Evolutionary conservation across 2,329 filamentous ascomycete genomes (phyloP).

Genomic region (Nakataea oryzae): DNA sequence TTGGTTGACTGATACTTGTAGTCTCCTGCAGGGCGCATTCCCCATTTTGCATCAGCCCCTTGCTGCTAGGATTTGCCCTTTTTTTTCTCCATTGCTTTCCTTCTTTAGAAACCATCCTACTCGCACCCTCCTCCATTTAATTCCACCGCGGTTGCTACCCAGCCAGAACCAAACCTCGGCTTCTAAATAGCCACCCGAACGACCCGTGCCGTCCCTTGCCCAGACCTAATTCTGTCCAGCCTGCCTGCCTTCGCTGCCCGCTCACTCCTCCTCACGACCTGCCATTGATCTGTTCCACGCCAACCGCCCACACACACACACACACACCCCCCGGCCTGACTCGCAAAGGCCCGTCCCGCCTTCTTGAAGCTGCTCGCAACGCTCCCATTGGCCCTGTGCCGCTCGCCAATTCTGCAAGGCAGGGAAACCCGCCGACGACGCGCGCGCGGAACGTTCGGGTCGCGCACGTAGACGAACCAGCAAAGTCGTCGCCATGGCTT

Average conservation of each 20-base stretch:
- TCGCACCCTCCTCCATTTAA: background rate
- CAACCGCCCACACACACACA: background rate
- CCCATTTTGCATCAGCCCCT: background rate
- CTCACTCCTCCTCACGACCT: no score
- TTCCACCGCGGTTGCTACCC: background rate
- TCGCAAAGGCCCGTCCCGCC: no score
- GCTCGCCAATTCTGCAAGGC: background rate
- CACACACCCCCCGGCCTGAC: no score
- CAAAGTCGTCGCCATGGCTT: slow-evolving; percentile 17
- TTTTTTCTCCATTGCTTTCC: background rate
- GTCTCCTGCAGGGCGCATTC: background rate
- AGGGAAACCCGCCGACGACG: background rate
- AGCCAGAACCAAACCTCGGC: background rate
- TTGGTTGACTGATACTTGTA: background rate
- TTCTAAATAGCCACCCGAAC: background rate
- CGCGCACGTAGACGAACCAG: background rate
- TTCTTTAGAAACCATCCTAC: background rate
- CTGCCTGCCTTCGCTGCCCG: background rate
- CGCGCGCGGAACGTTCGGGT: background rate
- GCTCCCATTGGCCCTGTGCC: background rate
- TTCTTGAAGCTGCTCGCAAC: background rate
- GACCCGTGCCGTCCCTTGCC: background rate
- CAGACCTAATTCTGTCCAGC: background rate
- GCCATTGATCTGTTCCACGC: background rate
- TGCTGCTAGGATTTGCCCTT: background rate